A percentile compares a stretch with the other conserved stretches of the same genome.
phyloP scores from a whole-genome alignment of 192 early-diverging fungal genomes.

The Backusella morwellensis region DNA sequence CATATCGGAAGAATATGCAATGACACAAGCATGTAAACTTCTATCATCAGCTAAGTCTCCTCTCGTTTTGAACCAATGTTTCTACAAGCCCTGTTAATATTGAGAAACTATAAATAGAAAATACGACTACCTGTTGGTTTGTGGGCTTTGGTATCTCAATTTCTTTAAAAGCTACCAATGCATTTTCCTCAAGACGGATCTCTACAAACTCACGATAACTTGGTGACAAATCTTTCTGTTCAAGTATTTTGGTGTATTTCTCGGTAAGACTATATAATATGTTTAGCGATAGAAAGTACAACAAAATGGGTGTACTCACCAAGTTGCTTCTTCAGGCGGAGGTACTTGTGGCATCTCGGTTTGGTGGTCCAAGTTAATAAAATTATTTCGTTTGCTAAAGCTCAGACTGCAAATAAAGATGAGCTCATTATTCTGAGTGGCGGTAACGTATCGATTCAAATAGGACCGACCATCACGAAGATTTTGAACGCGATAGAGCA shows the following conservation, averaged over 20 bases:
- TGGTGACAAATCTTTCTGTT: slow-evolving; percentile 6
- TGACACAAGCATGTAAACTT: slow-evolving; percentile 52
- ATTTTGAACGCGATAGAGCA: slow-evolving; percentile 72
- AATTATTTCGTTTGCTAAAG: slow-evolving; percentile 64
- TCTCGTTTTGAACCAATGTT: slow-evolving; percentile 63
- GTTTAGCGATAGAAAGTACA: background rate
- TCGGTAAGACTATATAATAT: background rate
- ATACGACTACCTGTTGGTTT: background rate
- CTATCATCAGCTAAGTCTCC: slow-evolving; percentile 54
- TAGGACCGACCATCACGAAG: slow-evolving; percentile 63
- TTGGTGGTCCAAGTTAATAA: slow-evolving; percentile 61
- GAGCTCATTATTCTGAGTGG: slow-evolving; percentile 71
- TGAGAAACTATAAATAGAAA: background rate
- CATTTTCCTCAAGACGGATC: slow-evolving; percentile 19
- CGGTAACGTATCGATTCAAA: slow-evolving; percentile 61
- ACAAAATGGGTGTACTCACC: slow-evolving; percentile 21
- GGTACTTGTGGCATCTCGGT: slow-evolving; percentile 60
- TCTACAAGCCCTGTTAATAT: background rate
- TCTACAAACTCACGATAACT: slow-evolving; percentile 20
- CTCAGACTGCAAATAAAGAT: slow-evolving; percentile 76
- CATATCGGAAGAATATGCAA: slow-evolving; percentile 58
- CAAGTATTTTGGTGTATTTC: background rate
- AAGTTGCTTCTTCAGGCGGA: slow-evolving; percentile 50
- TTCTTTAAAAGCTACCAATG: slow-evolving; percentile 20
- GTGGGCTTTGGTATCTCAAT: slow-evolving; percentile 6